Base-by-base conservation (phyloP, 169 alveolate genomes). In the Plasmodium inui region DNA sequence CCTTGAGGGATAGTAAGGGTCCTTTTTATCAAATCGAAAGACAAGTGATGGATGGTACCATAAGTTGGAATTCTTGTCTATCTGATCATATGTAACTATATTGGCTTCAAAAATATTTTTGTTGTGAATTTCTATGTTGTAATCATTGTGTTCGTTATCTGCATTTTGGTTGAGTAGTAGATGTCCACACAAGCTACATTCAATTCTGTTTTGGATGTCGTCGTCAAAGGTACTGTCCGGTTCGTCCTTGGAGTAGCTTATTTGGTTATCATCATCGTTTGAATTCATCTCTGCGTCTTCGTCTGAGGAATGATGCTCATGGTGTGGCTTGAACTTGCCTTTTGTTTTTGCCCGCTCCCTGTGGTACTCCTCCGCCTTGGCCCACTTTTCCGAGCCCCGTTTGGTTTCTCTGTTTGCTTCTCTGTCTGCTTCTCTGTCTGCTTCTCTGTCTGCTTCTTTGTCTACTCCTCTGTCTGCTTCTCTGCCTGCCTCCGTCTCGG, bases 41-140 rank as follows among this genome's bases (percentile, higher is more conserved):
- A 98, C 98, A 78, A 98, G 93, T 7, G 98, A 97, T 39, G 98
- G 97, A 81, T 98, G 98, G 83, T 95, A 98, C 99, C 98, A 97
- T 70, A 98, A 82, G 44, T 96, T 93, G 4, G 99, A 98, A 84
- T 98, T 98, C 79, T 93, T 94, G 79, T 97, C 97, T 57, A 98
- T 95, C 82, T 97, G 96, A 22, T 96, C 97, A 93, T 95, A 96
- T 73, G 96, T 96, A 39, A 96, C 97, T n/a, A 97, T 72, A 92
- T 97, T 94, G 4, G 96, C 94, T 96, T 76, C 94, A 41, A 80
- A 96, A 83, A 53, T 94, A 70, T 89, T 95, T 93, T 83, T 82
- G 76, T 91, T 97, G 76, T 84, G 96, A 46, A 82, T 83, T 81
- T 93, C 94, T 26, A 93, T 93, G 85, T 22, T 80, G 70, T 80